Conservation (phyloP, 306 rosid genomes). For the Prunus armeniaca region DNA sequence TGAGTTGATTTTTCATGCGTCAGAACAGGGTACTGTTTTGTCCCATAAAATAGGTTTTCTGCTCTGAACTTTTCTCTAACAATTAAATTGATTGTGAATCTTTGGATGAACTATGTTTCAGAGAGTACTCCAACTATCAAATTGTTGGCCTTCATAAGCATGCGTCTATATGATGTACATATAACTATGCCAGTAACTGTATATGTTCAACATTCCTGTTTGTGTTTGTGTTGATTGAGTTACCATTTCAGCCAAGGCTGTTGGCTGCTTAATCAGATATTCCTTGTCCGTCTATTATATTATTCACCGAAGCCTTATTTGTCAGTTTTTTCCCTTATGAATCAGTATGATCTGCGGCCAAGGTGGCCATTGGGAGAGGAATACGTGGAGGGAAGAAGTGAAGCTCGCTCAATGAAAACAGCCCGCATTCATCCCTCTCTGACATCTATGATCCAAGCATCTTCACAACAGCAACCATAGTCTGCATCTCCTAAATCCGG, state of each 20-base stretch:
- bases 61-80: background rate
- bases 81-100: background rate
- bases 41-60: background rate
- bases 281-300: background rate
- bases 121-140: background rate
- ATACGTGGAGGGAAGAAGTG: slow-evolving; percentile 76
- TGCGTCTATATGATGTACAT: background rate
- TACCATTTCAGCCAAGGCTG: background rate
- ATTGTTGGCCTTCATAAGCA: background rate
- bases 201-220: background rate
- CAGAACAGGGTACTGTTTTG: too few relatives aligned
- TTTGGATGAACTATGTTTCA: background rate
- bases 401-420: slow-evolving; percentile 70
- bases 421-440: slow-evolving; percentile 93
- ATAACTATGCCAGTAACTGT: background rate
- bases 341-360: slow-evolving; percentile 83
- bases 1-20: too few relatives aligned
- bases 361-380: slow-evolving; percentile 97
- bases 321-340: background rate
- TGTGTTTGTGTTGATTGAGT: background rate
- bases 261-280: background rate
- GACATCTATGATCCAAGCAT: slow-evolving; percentile 76
- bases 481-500: slow-evolving; percentile 20
- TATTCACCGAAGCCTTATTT: background rate
- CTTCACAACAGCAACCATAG: slow-evolving; percentile 48